Conservation (phyloP, 495 filamentous ascomycete genomes). For the Aspergillus asperescens region DNA sequence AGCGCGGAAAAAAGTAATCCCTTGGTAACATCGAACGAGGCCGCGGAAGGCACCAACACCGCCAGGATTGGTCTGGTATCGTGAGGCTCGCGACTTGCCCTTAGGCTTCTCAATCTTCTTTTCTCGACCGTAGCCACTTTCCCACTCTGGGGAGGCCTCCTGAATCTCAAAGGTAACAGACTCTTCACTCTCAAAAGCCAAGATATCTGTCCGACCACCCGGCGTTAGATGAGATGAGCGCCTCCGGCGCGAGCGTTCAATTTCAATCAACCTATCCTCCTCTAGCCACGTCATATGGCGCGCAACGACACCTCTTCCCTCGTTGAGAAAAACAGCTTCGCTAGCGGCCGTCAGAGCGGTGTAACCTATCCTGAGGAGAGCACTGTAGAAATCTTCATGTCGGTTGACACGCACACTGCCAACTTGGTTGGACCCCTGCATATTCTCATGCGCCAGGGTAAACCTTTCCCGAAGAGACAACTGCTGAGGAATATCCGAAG, state of each 20-base stretch:
- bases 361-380: conserved; percentile 80
- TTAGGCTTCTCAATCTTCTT: conserved; percentile 51
- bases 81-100: conserved; percentile 33
- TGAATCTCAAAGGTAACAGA: conserved; percentile 33
- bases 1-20: conserved; percentile 64
- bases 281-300: conserved; percentile 88
- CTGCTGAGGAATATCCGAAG: conserved; percentile 32
- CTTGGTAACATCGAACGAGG: conserved; percentile 66
- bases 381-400: conserved; percentile 93
- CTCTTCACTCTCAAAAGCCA: conserved; percentile 28
- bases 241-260: conserved; percentile 37
- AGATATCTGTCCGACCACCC: conserved; percentile 29
- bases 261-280: conserved; percentile 66
- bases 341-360: conserved; percentile 83
- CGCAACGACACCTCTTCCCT: conserved; percentile 70
- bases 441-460: conserved; percentile 67
- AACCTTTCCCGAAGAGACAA: conserved; percentile 52
- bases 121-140: conserved; percentile 66
- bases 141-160: conserved; percentile 31
- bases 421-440: conserved; percentile 85
- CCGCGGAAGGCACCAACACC: conserved; percentile 75
- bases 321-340: conserved; percentile 92
- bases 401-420: conserved; percentile 70
- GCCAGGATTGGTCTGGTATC: conserved; percentile 43
- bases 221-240: conserved; percentile 13